Evolutionary conservation across 768 basidiomycete species (phyloP).

Genomic region (Amanita fuliginea): DNA sequence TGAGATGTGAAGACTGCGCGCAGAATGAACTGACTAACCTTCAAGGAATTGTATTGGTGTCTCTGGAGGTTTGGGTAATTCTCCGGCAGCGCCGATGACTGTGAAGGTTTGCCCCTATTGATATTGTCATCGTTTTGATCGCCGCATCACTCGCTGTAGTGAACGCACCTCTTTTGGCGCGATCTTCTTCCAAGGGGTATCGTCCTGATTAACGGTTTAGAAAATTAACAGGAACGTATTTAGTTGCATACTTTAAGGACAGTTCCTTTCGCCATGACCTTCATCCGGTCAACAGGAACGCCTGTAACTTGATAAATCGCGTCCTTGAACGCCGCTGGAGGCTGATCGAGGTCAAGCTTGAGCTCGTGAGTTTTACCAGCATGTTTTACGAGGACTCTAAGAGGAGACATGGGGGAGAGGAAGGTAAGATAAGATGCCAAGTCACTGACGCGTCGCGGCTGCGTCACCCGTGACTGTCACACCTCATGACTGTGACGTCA

Average conservation of each 20-base stretch:
- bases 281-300: slow-evolving; percentile 87
- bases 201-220: slow-evolving; percentile 43
- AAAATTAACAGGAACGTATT: neutral
- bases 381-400: slow-evolving; percentile 83
- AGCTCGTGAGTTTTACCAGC: slow-evolving; percentile 71
- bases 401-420: slow-evolving; percentile 40
- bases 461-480: slow-evolving; percentile 5
- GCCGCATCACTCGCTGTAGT: neutral
- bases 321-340: slow-evolving; percentile 72
- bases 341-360: slow-evolving; percentile 59
- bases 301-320: slow-evolving; percentile 73
- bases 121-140: neutral
- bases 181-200: slow-evolving; percentile 78
- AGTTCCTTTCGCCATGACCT: slow-evolving; percentile 92
- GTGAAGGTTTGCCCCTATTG: slow-evolving; percentile 78
- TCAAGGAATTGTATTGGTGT: slow-evolving; percentile 78
- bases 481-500: slow-evolving; percentile 11
- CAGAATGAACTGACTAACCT: slow-evolving; percentile 30
- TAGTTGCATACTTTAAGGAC: slow-evolving; percentile 62
- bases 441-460: slow-evolving; percentile 15
- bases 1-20: neutral
- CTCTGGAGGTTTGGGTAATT: slow-evolving; percentile 80
- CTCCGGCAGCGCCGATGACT: slow-evolving; percentile 90
- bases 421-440: neutral
- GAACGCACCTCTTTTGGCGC: slow-evolving; percentile 66